Base-by-base conservation (phyloP, 306 rosid genomes). In the Cicer pinnatifidum region DNA sequence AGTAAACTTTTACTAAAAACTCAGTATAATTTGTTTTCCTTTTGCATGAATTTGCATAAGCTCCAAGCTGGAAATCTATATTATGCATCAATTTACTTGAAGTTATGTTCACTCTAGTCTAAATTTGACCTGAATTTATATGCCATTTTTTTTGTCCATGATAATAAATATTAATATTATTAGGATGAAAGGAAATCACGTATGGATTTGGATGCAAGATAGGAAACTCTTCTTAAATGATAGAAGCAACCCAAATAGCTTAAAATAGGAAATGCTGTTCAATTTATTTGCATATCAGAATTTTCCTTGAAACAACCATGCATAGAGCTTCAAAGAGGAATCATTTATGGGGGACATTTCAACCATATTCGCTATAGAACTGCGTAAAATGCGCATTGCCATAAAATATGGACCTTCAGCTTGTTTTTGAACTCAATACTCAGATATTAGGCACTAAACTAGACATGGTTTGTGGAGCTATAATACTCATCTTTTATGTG, bases 211-310 rank as follows among this genome's bases (percentile, higher is more conserved):
- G 6, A 20, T 40, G 33, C 48, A 69, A 52, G 38, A 62, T 11
- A 62, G 8, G 47, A 47, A 69, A 3, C n/a, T 58, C 51, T 33
- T 12, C 58, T 43, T 23, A 71, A 61, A 41, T 52, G 38, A 6
- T 54, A 44, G 41, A 37, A 64, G 69, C 38, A 5, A 44, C 47
- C 43, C 15, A 28, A 76, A 56, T 67, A 40, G 61, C 63, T 45
- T 60, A 54, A 79, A 79, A 71, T 28, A 41, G 17, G 11, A 63
- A 28, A 16, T 45, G 41, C 16, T 45, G 56, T 74, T 15, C 39
- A 28, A 67, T 68, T n/a, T 50, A 6, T 40, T 43, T 74, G 51
- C 67, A 41, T 50, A 13, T 51, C 17, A 50, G 58, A 50, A 37
- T n/a, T 78, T 70, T 40, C 66, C 58, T 70, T 28, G 38, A 51